Conservation (phyloP, 345 rosid species). For the Eutrema japonicum region DNA sequence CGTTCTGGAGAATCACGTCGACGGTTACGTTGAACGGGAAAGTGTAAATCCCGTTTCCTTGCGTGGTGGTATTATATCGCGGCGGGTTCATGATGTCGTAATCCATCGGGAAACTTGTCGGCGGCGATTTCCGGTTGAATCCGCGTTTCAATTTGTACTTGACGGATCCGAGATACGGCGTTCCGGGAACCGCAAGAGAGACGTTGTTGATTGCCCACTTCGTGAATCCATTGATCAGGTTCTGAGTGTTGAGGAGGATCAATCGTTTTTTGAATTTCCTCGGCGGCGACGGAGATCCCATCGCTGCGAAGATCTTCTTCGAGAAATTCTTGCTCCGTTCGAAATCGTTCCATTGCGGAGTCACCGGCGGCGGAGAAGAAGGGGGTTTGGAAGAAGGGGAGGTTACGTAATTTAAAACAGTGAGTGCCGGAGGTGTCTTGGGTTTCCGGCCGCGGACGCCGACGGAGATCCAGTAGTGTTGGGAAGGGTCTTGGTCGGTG, state of each 20-base stretch:
- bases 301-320: conserved; percentile 44
- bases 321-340: conserved; percentile 56
- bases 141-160: conserved; percentile 50
- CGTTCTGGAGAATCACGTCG: conserved; percentile 82
- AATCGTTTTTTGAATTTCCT: conserved; percentile 43
- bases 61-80: conserved; percentile 50
- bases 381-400: conserved; percentile 52
- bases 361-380: conserved; percentile 53
- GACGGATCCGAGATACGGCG: conserved; percentile 82
- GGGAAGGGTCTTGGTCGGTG: conserved; percentile 56
- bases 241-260: conserved; percentile 77
- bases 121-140: conserved; percentile 54
- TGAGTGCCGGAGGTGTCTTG: conserved; percentile 59
- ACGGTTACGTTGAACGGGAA: conserved; percentile 52
- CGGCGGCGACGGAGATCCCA: conserved; percentile 58
- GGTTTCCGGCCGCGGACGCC: conserved; percentile 69
- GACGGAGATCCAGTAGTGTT: conserved; percentile 62
- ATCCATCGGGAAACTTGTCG: conserved; percentile 43
- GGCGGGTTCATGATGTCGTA: conserved; percentile 65
- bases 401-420: conserved; percentile 58
- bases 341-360: conserved; percentile 72
- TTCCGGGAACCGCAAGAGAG: conserved; percentile 58
- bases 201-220: conserved; percentile 84
- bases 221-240: conserved; percentile 50
- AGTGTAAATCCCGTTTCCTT: conserved; percentile 60